phyloP scores from a whole-genome alignment of 2,329 filamentous ascomycete genomes.

The Cladophialophora chaetospira region DNA sequence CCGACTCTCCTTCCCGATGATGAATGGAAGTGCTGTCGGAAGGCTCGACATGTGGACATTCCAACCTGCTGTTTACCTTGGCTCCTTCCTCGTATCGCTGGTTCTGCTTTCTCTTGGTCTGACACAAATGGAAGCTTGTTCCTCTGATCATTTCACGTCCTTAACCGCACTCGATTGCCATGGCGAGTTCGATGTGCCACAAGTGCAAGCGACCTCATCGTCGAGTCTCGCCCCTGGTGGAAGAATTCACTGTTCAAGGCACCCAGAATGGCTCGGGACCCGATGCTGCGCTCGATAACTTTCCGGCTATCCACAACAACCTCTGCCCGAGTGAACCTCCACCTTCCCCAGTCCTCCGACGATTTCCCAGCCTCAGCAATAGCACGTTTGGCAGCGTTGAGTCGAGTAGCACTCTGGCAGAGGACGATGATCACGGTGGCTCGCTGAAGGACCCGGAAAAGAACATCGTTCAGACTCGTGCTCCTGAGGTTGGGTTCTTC shows the following conservation, averaged over 20 bases:
- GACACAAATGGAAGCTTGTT: neutral
- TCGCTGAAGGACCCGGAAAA: slow-evolving; percentile 8
- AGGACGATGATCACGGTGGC: neutral
- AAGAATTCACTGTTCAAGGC: neutral
- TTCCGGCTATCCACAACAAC: neutral
- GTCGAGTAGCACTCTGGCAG: neutral
- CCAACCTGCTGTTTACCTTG: neutral
- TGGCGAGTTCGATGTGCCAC: neutral
- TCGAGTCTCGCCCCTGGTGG: too few relatives aligned
- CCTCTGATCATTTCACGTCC: too few relatives aligned
- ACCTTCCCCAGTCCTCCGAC: neutral
- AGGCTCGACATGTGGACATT: neutral
- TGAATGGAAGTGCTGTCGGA: neutral
- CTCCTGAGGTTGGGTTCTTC: slow-evolving; percentile 35
- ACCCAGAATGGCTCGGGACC: neutral
- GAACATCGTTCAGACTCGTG: slow-evolving; percentile 5
- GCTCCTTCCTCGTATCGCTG: neutral
- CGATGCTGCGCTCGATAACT: neutral
- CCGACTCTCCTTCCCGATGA: neutral
- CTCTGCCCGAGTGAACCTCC: neutral
- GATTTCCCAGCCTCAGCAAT: slow-evolving; percentile 1
- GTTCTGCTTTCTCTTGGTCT: neutral
- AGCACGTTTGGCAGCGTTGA: neutral
- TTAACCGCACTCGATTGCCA: too few relatives aligned
- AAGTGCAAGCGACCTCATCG: neutral